Evolutionary conservation across 768 basidiomycete species (phyloP).

Genomic region (Nidularia pulvinata): DNA sequence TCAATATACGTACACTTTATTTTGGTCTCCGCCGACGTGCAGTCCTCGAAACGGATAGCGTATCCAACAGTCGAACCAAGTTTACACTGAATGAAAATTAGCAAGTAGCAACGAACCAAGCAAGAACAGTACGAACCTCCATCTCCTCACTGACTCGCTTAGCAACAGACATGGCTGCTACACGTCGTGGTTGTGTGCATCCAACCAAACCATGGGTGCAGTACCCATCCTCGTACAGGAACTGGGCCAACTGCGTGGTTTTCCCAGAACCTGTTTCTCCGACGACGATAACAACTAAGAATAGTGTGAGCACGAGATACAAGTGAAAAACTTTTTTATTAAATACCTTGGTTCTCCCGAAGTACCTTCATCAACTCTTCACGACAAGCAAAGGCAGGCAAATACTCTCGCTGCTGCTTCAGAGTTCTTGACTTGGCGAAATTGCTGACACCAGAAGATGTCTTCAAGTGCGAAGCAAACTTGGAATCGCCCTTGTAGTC

Average conservation of each 20-base stretch:
- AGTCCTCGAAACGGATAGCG: conserved; percentile 98
- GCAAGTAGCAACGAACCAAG: neutral
- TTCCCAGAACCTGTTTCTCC: conserved; percentile 99
- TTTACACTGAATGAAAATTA: conserved; percentile 58
- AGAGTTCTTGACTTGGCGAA: conserved; percentile 84
- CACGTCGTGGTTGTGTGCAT: conserved; percentile 97
- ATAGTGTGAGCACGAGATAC: conserved; percentile 1
- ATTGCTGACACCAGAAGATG: conserved; percentile 71
- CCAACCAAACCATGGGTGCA: conserved; percentile 88
- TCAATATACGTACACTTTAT: conserved; percentile 80
- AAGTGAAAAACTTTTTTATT: neutral
- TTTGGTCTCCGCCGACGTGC: conserved; percentile 90
- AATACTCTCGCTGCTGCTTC: conserved; percentile 94
- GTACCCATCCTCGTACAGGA: conserved; percentile 97
- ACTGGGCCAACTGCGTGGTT: conserved; percentile 95
- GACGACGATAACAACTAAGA: conserved; percentile 86
- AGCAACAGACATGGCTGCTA: conserved; percentile 99
- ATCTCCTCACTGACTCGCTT: conserved; percentile 99
- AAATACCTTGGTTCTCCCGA: conserved; percentile 91
- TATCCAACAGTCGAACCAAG: conserved; percentile 93
- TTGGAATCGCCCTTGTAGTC: conserved; percentile 94
- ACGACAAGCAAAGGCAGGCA: conserved; percentile 97
- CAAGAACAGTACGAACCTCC: conserved; percentile 63
- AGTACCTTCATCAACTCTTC: conserved; percentile 89
- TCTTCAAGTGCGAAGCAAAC: conserved; percentile 93